phyloP scores from a whole-genome alignment of 2,329 filamentous ascomycete genomes.

The Trichoderma brevicompactum region DNA sequence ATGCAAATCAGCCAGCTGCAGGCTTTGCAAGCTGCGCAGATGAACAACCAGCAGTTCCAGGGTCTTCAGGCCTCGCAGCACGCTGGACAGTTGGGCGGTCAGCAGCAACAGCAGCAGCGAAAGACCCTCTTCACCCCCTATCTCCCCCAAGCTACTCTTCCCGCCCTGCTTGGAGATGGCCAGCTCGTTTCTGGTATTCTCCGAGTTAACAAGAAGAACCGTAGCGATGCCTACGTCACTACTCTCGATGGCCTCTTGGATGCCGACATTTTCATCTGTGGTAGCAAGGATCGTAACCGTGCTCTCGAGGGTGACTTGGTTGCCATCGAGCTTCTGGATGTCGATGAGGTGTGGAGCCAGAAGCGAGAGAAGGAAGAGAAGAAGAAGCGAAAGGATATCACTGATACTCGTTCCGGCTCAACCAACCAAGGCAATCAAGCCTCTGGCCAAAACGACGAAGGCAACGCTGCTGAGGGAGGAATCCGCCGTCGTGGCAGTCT shows the following conservation, averaged over 20 bases:
- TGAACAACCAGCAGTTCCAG: constrained; percentile 76
- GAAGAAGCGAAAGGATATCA: constrained; percentile 99
- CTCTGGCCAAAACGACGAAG: constrained; percentile 63
- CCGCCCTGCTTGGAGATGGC: constrained; percentile 85
- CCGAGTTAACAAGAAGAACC: constrained; percentile 99
- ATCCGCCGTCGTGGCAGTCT: constrained; percentile 92
- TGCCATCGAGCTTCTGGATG: constrained; percentile 92
- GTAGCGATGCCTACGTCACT: constrained; percentile 96
- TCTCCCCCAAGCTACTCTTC: constrained; percentile 89
- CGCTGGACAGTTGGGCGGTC: constrained; percentile 65
- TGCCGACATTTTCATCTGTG: constrained; percentile 98
- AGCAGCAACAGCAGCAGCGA: constrained; percentile 83
- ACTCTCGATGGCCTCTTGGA: constrained; percentile 86
- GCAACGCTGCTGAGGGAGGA: constrained; percentile 73
- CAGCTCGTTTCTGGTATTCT: constrained; percentile 96
- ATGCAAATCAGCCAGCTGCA: constrained; percentile 90
- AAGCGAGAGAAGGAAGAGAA: constrained; percentile 99
- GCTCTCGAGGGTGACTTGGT: constrained; percentile 95
- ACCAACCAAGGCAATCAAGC: constrained; percentile 73
- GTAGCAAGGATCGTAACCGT: constrained; percentile 97
- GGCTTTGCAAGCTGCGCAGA: constrained; percentile 85
- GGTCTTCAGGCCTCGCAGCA: constrained; percentile 73
- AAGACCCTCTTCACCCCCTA: constrained; percentile 99
- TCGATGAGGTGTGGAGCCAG: constrained; percentile 97
- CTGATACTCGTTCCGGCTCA: constrained; percentile 80